Conservation (phyloP, 306 rosid genomes). For the Arachis stenosperma region DNA sequence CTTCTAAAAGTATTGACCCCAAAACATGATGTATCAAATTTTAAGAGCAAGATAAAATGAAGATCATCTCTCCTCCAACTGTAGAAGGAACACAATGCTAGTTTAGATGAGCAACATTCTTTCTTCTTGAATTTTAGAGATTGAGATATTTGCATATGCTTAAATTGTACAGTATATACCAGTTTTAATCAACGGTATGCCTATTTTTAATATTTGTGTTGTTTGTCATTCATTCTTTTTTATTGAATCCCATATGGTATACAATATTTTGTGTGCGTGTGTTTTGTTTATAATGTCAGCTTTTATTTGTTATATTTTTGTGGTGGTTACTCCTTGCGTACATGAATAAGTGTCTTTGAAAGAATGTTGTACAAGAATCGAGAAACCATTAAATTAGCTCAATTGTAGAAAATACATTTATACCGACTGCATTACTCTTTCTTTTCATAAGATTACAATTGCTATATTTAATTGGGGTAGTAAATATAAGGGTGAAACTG, state of each 20-base stretch:
- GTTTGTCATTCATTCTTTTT: neutral
- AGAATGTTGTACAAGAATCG: no score
- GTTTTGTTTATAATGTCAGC: slow-evolving; percentile 9
- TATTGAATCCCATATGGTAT: neutral
- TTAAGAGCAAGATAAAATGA: neutral
- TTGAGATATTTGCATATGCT: neutral
- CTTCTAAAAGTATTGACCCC: neutral
- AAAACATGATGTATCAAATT: neutral
- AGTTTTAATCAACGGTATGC: neutral
- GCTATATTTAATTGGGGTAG: no score
- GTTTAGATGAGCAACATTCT: neutral
- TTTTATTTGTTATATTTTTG: slow-evolving; percentile 13
- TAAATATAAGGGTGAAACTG: no score
- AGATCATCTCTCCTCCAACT: neutral
- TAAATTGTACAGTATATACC: neutral
- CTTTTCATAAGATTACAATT: no score
- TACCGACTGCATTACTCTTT: no score
- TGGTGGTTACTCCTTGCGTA: neutral
- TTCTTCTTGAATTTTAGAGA: neutral
- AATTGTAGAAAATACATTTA: no score
- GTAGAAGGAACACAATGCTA: neutral
- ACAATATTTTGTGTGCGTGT: neutral
- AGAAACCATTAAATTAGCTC: no score
- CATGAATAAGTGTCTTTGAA: no score
- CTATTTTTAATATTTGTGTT: neutral